A percentile compares a stretch with the other conserved stretches of the same genome.
These are phyloP conservation scores for Polygonum aviculare DNA, from an alignment of 148 eudicot genomes.

Conservation along the genomic window DNA sequence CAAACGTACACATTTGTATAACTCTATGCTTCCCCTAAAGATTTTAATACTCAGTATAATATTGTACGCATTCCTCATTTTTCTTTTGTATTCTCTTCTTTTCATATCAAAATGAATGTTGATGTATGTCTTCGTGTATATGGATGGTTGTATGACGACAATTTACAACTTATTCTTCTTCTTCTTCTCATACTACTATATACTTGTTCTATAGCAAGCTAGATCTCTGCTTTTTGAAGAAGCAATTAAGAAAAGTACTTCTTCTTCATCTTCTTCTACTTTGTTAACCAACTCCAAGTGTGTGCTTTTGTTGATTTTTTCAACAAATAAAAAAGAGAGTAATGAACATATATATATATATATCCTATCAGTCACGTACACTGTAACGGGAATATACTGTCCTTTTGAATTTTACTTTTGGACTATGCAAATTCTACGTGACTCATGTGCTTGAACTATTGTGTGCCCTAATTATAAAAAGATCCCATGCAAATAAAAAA, in stretches of 20 bases:
- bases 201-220: background rate
- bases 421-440: background rate
- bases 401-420: background rate
- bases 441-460: background rate
- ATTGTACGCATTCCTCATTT: too few relatives aligned
- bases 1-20: too few relatives aligned
- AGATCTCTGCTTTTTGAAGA: background rate
- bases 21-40: background rate
- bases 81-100: background rate
- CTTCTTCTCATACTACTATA: background rate
- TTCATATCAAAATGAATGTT: too few relatives aligned
- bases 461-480: background rate
- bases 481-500: background rate
- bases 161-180: background rate
- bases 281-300: background rate
- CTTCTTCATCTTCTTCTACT: conserved; percentile 2
- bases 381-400: background rate
- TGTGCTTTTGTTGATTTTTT: background rate
- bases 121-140: background rate
- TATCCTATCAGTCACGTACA: background rate
- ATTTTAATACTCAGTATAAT: too few relatives aligned
- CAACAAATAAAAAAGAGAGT: background rate
- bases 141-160: background rate
- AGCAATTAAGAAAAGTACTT: background rate
- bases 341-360: background rate